Percentiles rank a stretch among this genome's conserved stretches.
Conservation (phyloP, 2,329 filamentous ascomycete genomes). For the Xylaria sp. region DNA sequence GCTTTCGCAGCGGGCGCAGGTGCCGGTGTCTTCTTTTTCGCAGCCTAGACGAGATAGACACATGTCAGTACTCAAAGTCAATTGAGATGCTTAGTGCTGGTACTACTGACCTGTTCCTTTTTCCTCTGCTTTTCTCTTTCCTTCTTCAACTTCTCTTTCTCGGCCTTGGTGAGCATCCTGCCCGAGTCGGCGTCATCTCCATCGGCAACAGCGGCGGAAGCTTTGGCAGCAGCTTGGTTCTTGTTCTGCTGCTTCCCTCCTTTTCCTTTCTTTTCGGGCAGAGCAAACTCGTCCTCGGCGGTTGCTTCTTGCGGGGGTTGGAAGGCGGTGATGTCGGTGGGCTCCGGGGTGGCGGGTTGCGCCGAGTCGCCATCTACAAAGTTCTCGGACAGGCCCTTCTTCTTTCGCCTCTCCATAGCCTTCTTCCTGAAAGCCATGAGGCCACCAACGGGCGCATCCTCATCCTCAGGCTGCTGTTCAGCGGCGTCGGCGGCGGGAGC, state of each 20-base stretch:
- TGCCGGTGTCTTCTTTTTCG: slow-evolving; percentile 76
- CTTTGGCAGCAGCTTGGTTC: slow-evolving; percentile 45
- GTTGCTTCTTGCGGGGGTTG: slow-evolving; percentile 83
- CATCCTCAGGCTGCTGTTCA: slow-evolving; percentile 58
- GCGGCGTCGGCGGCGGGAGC: slow-evolving; percentile 39
- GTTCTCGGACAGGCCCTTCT: slow-evolving; percentile 80
- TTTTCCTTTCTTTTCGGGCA: slow-evolving; percentile 78
- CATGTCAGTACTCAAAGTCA: slow-evolving; percentile 31
- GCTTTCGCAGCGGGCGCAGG: slow-evolving; percentile 55
- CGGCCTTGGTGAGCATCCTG: slow-evolving; percentile 89
- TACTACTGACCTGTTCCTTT: slow-evolving; percentile 80
- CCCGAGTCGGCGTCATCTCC: slow-evolving; percentile 62
- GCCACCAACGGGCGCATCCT: slow-evolving; percentile 65
- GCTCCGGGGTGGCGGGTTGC: slow-evolving; percentile 43
- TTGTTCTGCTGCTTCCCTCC: slow-evolving; percentile 57
- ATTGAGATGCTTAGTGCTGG: slow-evolving; percentile 31
- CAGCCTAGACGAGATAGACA: slow-evolving; percentile 59
- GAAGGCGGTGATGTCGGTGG: slow-evolving; percentile 54
- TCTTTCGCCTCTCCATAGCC: slow-evolving; percentile 85
- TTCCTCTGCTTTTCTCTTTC: slow-evolving; percentile 97
- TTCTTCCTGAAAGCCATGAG: slow-evolving; percentile 82
- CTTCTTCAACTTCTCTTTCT: slow-evolving; percentile 97
- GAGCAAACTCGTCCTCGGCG: slow-evolving; percentile 83
- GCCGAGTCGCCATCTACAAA: slow-evolving; percentile 72
- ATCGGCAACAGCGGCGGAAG: slow-evolving; percentile 42